Evolutionary conservation across 352 stramenopile species (phyloP), one percentile per base, ranked within the genome.

Genomic region (Phytopythium litorale): DNA sequence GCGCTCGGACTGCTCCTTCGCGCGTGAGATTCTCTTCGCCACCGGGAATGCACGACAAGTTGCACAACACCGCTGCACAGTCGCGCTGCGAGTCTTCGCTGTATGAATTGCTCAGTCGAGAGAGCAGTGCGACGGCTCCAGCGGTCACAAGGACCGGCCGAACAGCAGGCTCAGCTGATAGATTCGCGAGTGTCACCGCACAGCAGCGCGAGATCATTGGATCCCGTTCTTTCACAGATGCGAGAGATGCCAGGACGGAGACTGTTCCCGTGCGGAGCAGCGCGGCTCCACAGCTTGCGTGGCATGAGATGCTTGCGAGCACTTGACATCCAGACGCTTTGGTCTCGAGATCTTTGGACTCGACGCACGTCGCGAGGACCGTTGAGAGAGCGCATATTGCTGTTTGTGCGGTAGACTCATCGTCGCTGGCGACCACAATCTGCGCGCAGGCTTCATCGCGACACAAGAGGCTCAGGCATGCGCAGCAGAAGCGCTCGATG

Each of bases 41-140:
- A 0, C 79, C 83, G 1, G 60, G 49, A 7, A 91, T 71, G 43
- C 63, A 84, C 18, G 83, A 91, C 16, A 94, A 64, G 33, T 92
- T 91, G 62, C 79, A 91, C 6, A 94, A 49, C 4, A 91, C 75
- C 51, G 81, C 83, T 1, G 81, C 81, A 45, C 83, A 92, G 33
- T 94, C 82, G 7, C 80, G 74, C 58, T 94, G 85, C 32, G 70
- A 89, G 23, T 91, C 81, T 72, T 92, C 85, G 45, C 85, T 94
- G 71, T 93, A 92, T 13, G 81, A 91, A 48, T 93, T 89, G 63
- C 82, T 93, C 6, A 91, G 67, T 1, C 80, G 58, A 1, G 79
- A 63, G 16, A 92, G 67, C 7, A 91, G 75, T 1, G 67, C 58
- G 0, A 92, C 76, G 30, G 75, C 83, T 4, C 75, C 70, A 0